Evolutionary conservation across 192 early-diverging fungal genomes (phyloP), one percentile per base, ranked within the genome.

Genomic region (Chytriomyces sp.): DNA sequence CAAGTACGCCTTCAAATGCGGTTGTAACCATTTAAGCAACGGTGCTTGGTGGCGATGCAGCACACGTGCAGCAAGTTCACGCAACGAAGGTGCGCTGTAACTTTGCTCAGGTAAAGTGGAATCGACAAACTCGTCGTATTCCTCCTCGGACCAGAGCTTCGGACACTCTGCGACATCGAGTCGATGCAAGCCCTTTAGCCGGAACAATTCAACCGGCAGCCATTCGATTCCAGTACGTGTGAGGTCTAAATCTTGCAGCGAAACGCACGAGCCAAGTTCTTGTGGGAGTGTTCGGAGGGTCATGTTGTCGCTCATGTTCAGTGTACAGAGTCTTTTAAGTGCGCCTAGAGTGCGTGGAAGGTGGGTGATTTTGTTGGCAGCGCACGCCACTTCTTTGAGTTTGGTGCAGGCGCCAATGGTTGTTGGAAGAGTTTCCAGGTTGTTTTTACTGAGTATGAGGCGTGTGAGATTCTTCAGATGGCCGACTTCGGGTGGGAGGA

Each of bases 41-140:
- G 87, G 81, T 11, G 93, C 69, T 50, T 92, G 83, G 7, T 89
- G 81, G n/a, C 91, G 86, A 7, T 93, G 88, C 61, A 94, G 86
- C 20, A 88, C 85, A 50, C 94, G 83, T 1, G 94, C 94, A 24
- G 92, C 90, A 6, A 93, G 79, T 79, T 96, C 94, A 64, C 90
- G 85, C 18, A 96, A 81, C 7, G 87, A 86, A 2, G 94, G 94
- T n/a, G 86, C 44, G 68, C 49, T 46, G 61, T 76, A 77, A 28
- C 43, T 44, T 26, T 68, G 6, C 20, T 62, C 46, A 35, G 35
- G 35, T 4, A 35, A 35, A 35, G 35, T 35, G 9, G 76, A 69
- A 46, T 84, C 76, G 16, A 71, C 77, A 72, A 88, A 87, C 13
- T 44, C 35, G 45, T 64, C 63, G 10, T 24, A 64, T 20, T 64